A percentile compares a stretch with the other conserved stretches of the same genome.
phyloP scores from a whole-genome alignment of 2,329 filamentous ascomycete species.

The Cercospora zeae-maydis region DNA sequence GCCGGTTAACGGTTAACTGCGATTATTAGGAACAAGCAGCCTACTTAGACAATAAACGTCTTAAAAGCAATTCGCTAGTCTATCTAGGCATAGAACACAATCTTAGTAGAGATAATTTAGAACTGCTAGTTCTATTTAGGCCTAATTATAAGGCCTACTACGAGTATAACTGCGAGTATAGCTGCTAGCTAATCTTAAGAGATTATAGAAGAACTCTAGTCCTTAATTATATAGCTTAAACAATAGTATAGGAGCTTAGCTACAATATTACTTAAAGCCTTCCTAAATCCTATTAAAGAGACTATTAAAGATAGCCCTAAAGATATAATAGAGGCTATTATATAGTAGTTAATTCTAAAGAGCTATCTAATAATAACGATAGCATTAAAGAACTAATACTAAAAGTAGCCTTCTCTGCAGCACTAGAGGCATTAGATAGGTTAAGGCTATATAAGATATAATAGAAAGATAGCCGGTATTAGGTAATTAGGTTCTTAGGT shows the following conservation, averaged over 20 bases:
- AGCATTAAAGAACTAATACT: neutral
- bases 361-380: neutral
- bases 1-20: neutral
- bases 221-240: neutral
- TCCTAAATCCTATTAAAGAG: slow-evolving; percentile 12
- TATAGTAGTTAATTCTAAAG: neutral
- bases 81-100: slow-evolving; percentile 10
- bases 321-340: neutral
- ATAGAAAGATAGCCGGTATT: neutral
- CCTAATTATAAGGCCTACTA: neutral
- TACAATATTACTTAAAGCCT: slow-evolving; percentile 2
- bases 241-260: neutral
- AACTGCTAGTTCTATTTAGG: slow-evolving; percentile 8
- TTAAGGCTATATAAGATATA: slow-evolving; percentile 5
- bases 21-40: too few relatives aligned
- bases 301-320: neutral
- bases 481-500: neutral
- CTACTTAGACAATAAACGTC: slow-evolving; percentile 10
- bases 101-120: neutral
- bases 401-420: neutral
- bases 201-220: neutral
- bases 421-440: neutral
- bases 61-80: slow-evolving; percentile 9
- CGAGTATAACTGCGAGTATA: too few relatives aligned
- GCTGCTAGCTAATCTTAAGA: too few relatives aligned